Evolutionary conservation across 1,284 basidiomycete genomes (phyloP).

Genomic region (Ceratobasidium sp.): DNA sequence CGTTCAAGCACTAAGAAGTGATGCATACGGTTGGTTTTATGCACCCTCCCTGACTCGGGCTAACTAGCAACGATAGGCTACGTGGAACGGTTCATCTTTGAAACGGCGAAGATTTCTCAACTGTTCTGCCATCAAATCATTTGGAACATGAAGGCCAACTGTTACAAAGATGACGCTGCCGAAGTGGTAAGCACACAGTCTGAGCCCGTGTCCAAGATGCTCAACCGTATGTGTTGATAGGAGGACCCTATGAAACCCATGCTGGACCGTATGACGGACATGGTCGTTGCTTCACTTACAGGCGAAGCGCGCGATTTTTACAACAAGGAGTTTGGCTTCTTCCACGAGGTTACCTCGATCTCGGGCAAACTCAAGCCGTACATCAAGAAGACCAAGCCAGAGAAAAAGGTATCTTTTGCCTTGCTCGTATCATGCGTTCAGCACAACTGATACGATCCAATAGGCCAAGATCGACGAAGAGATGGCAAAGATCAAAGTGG

Average conservation of each 20-base stretch:
- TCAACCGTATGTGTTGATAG: conserved; percentile 59
- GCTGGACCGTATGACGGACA: conserved; percentile 88
- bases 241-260: conserved; percentile 95
- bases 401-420: conserved; percentile 84
- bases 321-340: conserved; percentile 96
- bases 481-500: conserved; percentile 95
- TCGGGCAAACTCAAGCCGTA: conserved; percentile 98
- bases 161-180: conserved; percentile 89
- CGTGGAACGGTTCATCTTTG: conserved; percentile 95
- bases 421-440: neutral
- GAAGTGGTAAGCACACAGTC: conserved; percentile 72
- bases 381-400: conserved; percentile 95
- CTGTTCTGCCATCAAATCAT: conserved; percentile 99
- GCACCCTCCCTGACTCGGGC: conserved; percentile 3
- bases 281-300: conserved; percentile 87
- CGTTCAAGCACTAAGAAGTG: conserved; percentile 93
- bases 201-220: neutral
- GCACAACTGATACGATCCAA: neutral
- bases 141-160: conserved; percentile 99
- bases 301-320: conserved; percentile 95
- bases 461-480: conserved; percentile 99
- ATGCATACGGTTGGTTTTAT: conserved; percentile 77
- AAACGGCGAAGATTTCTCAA: conserved; percentile 97
- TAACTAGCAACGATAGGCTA: conserved; percentile 69
- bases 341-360: conserved; percentile 96